Conservation (phyloP, 495 filamentous ascomycete genomes). For the Pseudoneurospora amorphoporcata region DNA sequence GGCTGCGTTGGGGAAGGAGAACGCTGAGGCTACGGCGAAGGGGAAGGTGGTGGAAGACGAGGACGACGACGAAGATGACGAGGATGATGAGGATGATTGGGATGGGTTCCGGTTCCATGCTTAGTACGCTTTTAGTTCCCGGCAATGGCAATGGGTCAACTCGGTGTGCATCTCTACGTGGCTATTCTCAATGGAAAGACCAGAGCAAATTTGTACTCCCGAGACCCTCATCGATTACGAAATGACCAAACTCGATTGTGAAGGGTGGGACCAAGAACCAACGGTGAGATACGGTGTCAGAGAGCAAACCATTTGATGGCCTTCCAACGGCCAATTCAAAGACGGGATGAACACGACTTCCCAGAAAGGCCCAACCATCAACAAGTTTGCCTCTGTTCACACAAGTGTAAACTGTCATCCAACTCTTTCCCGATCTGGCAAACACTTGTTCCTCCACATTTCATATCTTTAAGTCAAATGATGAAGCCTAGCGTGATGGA, state of each 20-base stretch:
- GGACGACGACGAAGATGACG: constrained; percentile 41
- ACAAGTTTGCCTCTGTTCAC: neutral
- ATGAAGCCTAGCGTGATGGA: neutral
- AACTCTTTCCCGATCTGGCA: neutral
- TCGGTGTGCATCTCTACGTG: neutral
- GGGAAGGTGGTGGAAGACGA: constrained; percentile 23
- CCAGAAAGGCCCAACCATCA: neutral
- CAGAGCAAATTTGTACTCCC: neutral
- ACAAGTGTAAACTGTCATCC: neutral
- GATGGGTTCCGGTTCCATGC: constrained; percentile 57
- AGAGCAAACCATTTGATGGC: neutral
- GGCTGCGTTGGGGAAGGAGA: constrained; percentile 23
- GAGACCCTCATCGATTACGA: neutral
- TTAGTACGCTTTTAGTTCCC: constrained; percentile 1
- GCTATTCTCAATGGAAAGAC: neutral
- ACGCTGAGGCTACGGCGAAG: constrained; percentile 17
- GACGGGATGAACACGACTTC: neutral
- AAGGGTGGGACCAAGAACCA: neutral
- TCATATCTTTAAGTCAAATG: neutral
- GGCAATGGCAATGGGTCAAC: neutral
- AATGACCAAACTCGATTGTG: neutral
- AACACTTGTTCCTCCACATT: neutral
- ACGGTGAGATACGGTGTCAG: neutral
- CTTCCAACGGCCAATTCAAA: neutral
- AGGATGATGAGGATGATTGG: constrained; percentile 52